Conservation (phyloP, 2,329 filamentous ascomycete species). For the Trichothecium sympodiale region DNA sequence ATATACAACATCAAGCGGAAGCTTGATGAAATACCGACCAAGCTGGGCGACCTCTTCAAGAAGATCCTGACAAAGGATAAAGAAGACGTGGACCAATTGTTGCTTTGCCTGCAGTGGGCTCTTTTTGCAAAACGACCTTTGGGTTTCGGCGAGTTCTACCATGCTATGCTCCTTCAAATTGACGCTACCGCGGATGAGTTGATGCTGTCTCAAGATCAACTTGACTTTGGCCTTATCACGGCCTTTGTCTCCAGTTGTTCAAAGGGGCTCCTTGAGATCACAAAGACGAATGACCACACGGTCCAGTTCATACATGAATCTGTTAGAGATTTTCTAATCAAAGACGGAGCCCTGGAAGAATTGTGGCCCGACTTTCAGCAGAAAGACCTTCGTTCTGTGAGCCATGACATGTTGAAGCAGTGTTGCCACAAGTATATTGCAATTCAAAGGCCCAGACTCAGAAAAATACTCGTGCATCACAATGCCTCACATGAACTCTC, state of each 20-base stretch:
- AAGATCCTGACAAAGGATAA: not conserved
- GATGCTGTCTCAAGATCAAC: slow-evolving; percentile 8
- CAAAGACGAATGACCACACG: slow-evolving; percentile 13
- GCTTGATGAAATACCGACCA: not conserved
- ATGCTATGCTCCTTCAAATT: slow-evolving; percentile 22
- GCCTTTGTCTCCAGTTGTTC: slow-evolving; percentile 29
- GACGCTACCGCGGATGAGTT: no score
- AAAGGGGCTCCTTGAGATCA: slow-evolving; percentile 37
- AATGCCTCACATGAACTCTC: no score
- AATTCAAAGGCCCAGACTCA: slow-evolving; percentile 2
- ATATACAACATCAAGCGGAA: not conserved
- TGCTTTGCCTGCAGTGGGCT: not conserved
- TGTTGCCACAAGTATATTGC: slow-evolving; percentile 30
- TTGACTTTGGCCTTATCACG: slow-evolving; percentile 16
- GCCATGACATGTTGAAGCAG: slow-evolving; percentile 32
- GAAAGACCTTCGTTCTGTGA: no score
- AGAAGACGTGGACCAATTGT: not conserved
- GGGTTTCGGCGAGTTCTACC: slow-evolving; percentile 30
- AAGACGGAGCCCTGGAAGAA: slow-evolving; percentile 16
- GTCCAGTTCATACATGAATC: slow-evolving; percentile 46
- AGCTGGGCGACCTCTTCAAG: not conserved
- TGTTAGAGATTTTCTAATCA: slow-evolving; percentile 33
- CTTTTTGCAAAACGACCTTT: slow-evolving; percentile 19
- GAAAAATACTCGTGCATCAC: no score
- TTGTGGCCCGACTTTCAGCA: slow-evolving; percentile 23